Evolutionary conservation across 306 rosid genomes (phyloP), one percentile per base, ranked within the genome.

Genomic region (Cucumis melo): DNA sequence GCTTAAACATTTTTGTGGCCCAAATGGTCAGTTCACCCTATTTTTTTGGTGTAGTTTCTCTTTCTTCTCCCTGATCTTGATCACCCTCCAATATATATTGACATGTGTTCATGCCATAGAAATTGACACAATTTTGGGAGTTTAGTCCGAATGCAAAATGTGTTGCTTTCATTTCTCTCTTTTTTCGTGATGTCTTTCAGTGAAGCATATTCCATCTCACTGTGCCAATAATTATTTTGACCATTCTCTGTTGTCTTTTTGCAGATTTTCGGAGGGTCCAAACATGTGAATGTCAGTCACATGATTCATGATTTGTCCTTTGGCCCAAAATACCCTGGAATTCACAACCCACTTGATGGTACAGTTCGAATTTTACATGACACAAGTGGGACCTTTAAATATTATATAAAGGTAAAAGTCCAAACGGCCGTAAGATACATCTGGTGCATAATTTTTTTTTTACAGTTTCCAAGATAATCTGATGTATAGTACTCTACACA

Each of bases 321-420:
- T 80, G 99, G 99, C 80, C 99, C 99, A 81, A 88, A 92, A 87
- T 95, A 88, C 88, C 99, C 99, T 16, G 99, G 99, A 83, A 81
- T 87, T 78, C 98, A 95, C 88, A 95, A 95, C 78, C 99, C 99
- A 59, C 96, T 95, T 75, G 99, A 95, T 80, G 93, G 36, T 61
- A 95, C 96, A 5, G 79, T 77, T 19, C 90, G 98, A 61, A 87
- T 88, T 80, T 80, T 95, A 79, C 97, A 78, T 78, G 99, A 77
- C 66, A 78, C 91, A 12, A 92, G 99, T 79, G 99, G 98, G 81
- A 91, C 92, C 61, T 95, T 95, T 83, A 95, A 95, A 86, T 95
- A 95, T 83, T 95, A 95, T 82, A 89, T 95, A 51, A 95, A 95
- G 99, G 99, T 95, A 71, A 58, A 86, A 80, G 51, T 68, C 20